A percentile compares a stretch with the other conserved stretches of the same genome.
Evolutionary conservation across 495 filamentous ascomycete genomes (phyloP).

Genomic region (Penicillium taxi): DNA sequence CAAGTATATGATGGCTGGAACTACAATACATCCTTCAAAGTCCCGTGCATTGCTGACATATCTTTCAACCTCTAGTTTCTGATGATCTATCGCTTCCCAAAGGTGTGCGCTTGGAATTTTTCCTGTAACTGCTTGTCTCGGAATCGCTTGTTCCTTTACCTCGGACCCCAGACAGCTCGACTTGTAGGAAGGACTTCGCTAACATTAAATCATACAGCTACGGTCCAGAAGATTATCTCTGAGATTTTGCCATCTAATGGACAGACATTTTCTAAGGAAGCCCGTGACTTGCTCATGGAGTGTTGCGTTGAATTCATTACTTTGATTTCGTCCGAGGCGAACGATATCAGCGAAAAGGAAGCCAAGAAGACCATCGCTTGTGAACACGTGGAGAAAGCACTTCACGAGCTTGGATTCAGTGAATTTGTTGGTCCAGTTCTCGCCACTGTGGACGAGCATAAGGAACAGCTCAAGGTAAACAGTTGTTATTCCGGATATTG

Average conservation of each 20-base stretch:
- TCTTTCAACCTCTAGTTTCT: constrained; percentile 47
- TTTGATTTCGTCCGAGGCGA: constrained; percentile 90
- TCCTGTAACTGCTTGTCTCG: neutral
- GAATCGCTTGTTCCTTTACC: neutral
- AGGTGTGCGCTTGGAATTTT: constrained; percentile 37
- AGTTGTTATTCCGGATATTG: neutral
- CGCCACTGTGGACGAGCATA: constrained; percentile 83
- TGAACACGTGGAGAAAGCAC: constrained; percentile 89
- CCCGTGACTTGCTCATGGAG: constrained; percentile 90
- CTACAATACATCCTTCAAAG: no score
- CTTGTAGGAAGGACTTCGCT: constrained; percentile 5
- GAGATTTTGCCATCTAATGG: constrained; percentile 77
- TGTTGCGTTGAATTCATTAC: constrained; percentile 99
- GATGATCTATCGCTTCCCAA: constrained; percentile 95
- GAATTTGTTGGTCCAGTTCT: constrained; percentile 84
- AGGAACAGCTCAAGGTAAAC: constrained; percentile 80
- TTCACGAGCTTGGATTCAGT: constrained; percentile 80
- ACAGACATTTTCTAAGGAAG: constrained; percentile 81
- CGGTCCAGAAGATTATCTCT: constrained; percentile 93
- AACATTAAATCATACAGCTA: constrained; percentile 49
- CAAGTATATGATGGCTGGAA: no score
- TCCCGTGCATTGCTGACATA: constrained; percentile 17
- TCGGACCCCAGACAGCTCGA: neutral
- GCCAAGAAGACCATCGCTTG: constrained; percentile 97
- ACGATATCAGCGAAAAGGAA: constrained; percentile 96